These are phyloP conservation scores for Debaryomyces prosopidis DNA, from an alignment of 805 yeast species.

Conservation along the genomic window DNA sequence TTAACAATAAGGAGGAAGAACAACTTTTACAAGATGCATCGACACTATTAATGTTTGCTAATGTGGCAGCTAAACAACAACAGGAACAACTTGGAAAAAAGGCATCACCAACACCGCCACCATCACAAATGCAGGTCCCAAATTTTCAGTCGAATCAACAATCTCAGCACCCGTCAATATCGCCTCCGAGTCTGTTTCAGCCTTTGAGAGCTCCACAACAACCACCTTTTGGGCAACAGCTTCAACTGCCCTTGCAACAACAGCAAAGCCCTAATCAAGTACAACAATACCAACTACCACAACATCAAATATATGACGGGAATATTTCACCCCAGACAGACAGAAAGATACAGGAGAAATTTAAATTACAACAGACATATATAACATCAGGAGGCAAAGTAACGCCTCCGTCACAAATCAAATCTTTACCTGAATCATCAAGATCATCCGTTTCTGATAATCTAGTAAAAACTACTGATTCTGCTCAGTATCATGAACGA, in stretches of 20 bases:
- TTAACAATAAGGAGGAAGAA: slow-evolving; percentile 26
- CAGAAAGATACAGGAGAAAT: neutral
- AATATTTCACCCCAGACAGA: neutral
- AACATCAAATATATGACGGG: neutral
- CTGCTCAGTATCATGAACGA: neutral
- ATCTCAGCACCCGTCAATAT: slow-evolving; percentile 1
- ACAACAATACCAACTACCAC: neutral
- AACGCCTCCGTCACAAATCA: neutral
- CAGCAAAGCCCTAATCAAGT: neutral
- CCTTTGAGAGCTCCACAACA: neutral
- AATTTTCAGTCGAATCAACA: slow-evolving; percentile 3
- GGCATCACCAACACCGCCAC: slow-evolving; percentile 9
- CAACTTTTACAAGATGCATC: slow-evolving; percentile 60
- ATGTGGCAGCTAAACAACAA: slow-evolving; percentile 48
- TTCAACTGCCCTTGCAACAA: neutral
- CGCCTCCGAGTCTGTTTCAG: neutral
- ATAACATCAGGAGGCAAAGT: neutral
- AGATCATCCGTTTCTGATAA: slow-evolving; percentile 2
- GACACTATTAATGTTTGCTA: slow-evolving; percentile 60
- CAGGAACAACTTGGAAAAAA: slow-evolving; percentile 15
- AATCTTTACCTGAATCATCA: slow-evolving; percentile 1
- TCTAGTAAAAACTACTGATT: neutral
- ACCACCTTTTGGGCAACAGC: neutral
- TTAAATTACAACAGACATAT: neutral
- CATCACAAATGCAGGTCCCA: slow-evolving; percentile 5